Conservation (phyloP, 2,329 filamentous ascomycete species). For the Hypoxylon sp. region DNA sequence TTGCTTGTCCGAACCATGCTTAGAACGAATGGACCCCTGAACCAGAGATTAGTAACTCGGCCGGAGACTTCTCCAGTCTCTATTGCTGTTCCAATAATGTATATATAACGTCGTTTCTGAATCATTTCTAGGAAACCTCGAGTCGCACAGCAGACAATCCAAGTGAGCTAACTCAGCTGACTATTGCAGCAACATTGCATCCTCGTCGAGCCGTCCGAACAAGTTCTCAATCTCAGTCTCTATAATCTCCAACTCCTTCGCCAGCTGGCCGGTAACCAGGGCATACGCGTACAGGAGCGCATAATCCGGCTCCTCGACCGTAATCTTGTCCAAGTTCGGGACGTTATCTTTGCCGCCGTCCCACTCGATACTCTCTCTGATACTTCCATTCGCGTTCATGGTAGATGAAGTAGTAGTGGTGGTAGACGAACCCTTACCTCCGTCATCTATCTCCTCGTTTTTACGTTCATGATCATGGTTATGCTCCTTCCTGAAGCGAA, state of each 20-base stretch:
- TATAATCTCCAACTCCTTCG: conserved; percentile 73
- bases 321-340: conserved; percentile 54
- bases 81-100: conserved; percentile 26
- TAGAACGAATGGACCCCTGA: conserved; percentile 1
- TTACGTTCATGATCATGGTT: conserved; percentile 4
- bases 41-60: not conserved
- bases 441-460: conserved; percentile 13
- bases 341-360: conserved; percentile 35
- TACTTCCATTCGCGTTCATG: conserved; percentile 31
- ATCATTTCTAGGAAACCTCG: not conserved
- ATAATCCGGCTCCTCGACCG: conserved; percentile 83
- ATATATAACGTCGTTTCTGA: conserved; percentile 10
- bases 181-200: conserved; percentile 71
- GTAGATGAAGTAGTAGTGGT: conserved; percentile 2
- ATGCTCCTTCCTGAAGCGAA: conserved; percentile 83
- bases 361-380: not conserved
- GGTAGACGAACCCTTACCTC: conserved; percentile 31
- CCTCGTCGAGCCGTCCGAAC: conserved; percentile 74
- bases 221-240: conserved; percentile 73
- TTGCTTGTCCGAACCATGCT: not conserved
- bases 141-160: not conserved
- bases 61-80: not conserved
- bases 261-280: conserved; percentile 76
- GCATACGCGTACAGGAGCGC: conserved; percentile 93
- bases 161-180: conserved; percentile 49